Percentiles rank a stretch among this genome's conserved stretches.
These are phyloP conservation scores for Monilinia fructicola DNA, from an alignment of 2,329 filamentous ascomycete species.

Conservation along the genomic window DNA sequence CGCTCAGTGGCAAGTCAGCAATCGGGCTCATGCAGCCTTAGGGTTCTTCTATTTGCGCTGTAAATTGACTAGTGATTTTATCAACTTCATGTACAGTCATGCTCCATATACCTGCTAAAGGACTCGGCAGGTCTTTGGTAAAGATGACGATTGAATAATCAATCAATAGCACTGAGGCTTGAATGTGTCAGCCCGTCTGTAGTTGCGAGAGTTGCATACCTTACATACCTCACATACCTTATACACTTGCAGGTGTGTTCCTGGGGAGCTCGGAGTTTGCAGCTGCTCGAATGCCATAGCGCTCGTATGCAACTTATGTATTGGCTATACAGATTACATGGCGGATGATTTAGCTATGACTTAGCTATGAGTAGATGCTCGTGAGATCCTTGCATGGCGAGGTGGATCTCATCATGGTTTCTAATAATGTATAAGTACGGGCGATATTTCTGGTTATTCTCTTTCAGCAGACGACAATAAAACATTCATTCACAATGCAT, in stretches of 20 bases:
- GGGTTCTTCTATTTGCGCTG: not conserved
- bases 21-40: not conserved
- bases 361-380: not conserved
- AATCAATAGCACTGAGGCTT: not conserved
- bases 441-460: not conserved
- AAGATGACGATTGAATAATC: not conserved
- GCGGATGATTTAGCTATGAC: not conserved
- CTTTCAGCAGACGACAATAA: not conserved
- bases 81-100: not conserved
- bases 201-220: not conserved
- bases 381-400: not conserved
- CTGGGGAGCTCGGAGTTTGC: not conserved
- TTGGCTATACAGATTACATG: not conserved
- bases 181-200: not conserved
- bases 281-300: not conserved
- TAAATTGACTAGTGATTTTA: not conserved
- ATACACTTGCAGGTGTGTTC: not conserved
- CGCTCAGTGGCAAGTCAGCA: not conserved
- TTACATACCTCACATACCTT: no score
- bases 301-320: not conserved
- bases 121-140: not conserved
- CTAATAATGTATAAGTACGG: not conserved
- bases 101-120: not conserved
- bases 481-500: constrained; percentile 5
- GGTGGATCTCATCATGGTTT: not conserved